Evolutionary conservation across 1,284 basidiomycete species (phyloP).

Genomic region (Malassezia psittaci): DNA sequence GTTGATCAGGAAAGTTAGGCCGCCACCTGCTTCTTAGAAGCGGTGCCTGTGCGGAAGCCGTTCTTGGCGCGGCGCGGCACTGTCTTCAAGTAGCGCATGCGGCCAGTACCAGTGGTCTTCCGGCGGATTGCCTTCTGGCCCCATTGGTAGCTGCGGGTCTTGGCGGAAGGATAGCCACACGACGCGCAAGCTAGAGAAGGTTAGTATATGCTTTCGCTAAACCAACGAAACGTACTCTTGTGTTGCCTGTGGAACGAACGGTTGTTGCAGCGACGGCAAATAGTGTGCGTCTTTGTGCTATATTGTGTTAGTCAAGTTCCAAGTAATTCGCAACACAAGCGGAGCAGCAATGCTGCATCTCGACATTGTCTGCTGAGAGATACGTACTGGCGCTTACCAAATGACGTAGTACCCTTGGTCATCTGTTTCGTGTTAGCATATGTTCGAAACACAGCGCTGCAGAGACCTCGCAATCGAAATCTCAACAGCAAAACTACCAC

Average conservation of each 20-base stretch:
- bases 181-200: conserved; percentile 66
- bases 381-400: conserved; percentile 49
- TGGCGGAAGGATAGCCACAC: conserved; percentile 92
- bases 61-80: conserved; percentile 60
- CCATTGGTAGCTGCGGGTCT: conserved; percentile 94
- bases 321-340: background rate
- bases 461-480: no score
- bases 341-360: background rate
- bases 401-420: conserved; percentile 48
- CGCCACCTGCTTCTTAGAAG: conserved; percentile 17
- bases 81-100: conserved; percentile 85
- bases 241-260: conserved; percentile 93
- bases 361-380: background rate
- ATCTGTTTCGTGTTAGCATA: conserved; percentile 21
- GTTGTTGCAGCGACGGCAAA: conserved; percentile 70
- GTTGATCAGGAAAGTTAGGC: conserved; percentile 12
- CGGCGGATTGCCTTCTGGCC: conserved; percentile 96
- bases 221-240: conserved; percentile 56
- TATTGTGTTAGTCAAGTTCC: conserved; percentile 47
- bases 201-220: background rate
- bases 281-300: conserved; percentile 94
- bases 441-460: background rate
- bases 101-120: conserved; percentile 92
- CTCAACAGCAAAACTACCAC: background rate
- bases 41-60: conserved; percentile 58